A percentile compares a stretch with the other conserved stretches of the same genome.
Conservation (phyloP, 2,329 filamentous ascomycete species). For the Tolypocladium tropicale region DNA sequence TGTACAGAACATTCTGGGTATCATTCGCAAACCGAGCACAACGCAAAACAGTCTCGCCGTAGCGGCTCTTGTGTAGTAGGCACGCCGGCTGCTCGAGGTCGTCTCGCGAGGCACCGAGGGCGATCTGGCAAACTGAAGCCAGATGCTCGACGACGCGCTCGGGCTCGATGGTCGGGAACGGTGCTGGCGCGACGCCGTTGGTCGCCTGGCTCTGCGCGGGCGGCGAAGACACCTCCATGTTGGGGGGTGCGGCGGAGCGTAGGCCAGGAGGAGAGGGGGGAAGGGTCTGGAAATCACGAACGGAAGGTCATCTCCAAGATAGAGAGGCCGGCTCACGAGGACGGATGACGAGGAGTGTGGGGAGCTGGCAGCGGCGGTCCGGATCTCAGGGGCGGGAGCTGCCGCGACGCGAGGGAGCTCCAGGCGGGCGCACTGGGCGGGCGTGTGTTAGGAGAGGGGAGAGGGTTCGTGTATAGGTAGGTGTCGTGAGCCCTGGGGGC, state of each 20-base stretch:
- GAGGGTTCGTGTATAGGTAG: background rate
- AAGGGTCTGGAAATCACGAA: background rate
- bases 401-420: background rate
- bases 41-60: conserved; percentile 73
- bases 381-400: conserved; percentile 5
- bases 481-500: background rate
- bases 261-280: too few relatives aligned
- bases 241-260: conserved; percentile 7
- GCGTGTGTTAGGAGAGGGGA: background rate
- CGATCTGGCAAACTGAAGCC: conserved; percentile 58
- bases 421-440: background rate
- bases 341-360: background rate
- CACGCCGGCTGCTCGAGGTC: conserved; percentile 77
- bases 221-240: conserved; percentile 44
- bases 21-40: conserved; percentile 87
- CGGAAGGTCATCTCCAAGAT: background rate
- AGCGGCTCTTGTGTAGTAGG: conserved; percentile 62
- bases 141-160: conserved; percentile 62
- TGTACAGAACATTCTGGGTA: conserved; percentile 77
- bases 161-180: conserved; percentile 54
- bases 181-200: conserved; percentile 34
- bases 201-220: conserved; percentile 30
- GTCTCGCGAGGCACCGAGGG: conserved; percentile 61
- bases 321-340: background rate
- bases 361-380: background rate